Evolutionary conservation across 2,329 filamentous ascomycete species (phyloP).

Genomic region (Pseudodiploospora longispora): DNA sequence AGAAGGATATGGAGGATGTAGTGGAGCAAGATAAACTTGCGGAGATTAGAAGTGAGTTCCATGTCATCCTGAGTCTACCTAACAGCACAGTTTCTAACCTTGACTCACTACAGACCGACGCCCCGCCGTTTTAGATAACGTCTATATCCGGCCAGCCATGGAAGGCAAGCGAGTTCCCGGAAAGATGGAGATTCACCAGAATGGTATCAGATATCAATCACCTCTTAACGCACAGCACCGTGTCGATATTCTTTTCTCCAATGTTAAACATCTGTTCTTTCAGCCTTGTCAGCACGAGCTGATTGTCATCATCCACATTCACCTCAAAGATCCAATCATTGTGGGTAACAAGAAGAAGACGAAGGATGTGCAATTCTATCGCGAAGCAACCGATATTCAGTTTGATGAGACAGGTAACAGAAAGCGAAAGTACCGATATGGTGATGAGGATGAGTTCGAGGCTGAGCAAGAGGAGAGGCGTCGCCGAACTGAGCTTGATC

Average conservation of each 20-base stretch:
- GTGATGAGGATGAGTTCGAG: constrained; percentile 97
- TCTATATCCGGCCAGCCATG: constrained; percentile 90
- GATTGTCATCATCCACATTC: constrained; percentile 96
- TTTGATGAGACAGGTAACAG: constrained; percentile 98
- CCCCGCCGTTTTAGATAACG: constrained; percentile 81
- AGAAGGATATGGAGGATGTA: constrained; percentile 99
- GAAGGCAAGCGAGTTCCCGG: constrained; percentile 96
- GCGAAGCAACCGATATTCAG: constrained; percentile 95
- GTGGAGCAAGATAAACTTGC: constrained; percentile 97
- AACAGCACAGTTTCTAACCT: constrained; percentile 27
- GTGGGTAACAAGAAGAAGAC: constrained; percentile 97
- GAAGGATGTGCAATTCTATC: constrained; percentile 96
- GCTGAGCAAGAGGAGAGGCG: constrained; percentile 95
- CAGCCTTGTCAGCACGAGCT: constrained; percentile 94
- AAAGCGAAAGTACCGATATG: constrained; percentile 94
- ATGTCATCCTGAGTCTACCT: not conserved
- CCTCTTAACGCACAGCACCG: constrained; percentile 70
- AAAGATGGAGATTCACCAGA: constrained; percentile 95
- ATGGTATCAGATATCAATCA: constrained; percentile 92
- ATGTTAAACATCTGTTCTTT: constrained; percentile 98
- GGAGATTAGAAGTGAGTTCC: constrained; percentile 73
- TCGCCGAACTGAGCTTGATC: constrained; percentile 83
- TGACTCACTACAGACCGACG: constrained; percentile 61
- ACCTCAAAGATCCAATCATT: constrained; percentile 96
- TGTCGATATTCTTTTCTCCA: constrained; percentile 94